Conservation (phyloP, 306 rosid genomes). For the Rosa multiflora region DNA sequence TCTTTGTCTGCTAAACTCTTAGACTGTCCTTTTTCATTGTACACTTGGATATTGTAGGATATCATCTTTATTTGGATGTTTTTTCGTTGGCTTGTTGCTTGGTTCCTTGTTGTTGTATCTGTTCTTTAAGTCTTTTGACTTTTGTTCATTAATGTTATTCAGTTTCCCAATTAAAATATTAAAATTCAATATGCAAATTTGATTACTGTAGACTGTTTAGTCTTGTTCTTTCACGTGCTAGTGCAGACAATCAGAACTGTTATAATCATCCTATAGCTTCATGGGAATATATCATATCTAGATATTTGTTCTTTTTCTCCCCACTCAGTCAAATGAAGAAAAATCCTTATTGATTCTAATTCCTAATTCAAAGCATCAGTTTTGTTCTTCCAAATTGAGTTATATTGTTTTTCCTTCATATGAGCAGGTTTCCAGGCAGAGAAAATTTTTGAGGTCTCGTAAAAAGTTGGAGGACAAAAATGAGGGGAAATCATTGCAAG, state of each 20-base stretch:
- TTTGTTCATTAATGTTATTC: neutral
- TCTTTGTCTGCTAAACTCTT: neutral
- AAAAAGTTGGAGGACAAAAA: conserved; percentile 46
- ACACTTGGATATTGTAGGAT: neutral
- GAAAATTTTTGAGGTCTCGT: conserved; percentile 38
- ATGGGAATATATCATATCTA: neutral
- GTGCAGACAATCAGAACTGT: neutral
- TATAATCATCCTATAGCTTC: neutral
- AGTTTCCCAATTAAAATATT: neutral
- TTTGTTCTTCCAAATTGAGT: neutral
- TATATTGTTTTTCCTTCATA: conserved; percentile 10
- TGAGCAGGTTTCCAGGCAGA: conserved; percentile 55
- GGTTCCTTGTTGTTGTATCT: neutral
- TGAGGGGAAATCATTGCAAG: conserved; percentile 44
- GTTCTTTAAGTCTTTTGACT: neutral
- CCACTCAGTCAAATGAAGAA: neutral
- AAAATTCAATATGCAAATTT: neutral
- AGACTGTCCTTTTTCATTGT: neutral
- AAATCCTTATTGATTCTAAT: neutral
- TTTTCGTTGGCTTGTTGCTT: neutral
- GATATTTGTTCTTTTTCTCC: neutral
- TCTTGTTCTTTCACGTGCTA: neutral
- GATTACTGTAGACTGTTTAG: neutral
- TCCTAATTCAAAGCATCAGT: neutral
- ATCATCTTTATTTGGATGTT: neutral